These are phyloP conservation scores for Lepiota venenata DNA, from an alignment of 768 basidiomycete genomes.

Conservation along the genomic window DNA sequence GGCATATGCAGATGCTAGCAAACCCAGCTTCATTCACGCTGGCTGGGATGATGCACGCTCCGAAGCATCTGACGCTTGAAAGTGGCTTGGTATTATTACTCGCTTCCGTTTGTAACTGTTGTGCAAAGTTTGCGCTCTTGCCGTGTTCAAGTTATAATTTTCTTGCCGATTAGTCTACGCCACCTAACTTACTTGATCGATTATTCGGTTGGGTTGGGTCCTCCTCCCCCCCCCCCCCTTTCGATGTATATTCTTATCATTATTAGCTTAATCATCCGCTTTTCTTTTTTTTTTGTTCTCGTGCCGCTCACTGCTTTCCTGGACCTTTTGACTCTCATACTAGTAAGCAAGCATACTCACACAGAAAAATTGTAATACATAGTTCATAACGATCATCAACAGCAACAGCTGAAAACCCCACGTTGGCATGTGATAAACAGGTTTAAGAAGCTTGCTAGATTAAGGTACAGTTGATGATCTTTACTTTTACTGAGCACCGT, in stretches of 20 bases:
- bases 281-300: neutral
- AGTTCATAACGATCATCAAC: slow-evolving; percentile 5
- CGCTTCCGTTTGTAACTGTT: neutral
- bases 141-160: neutral
- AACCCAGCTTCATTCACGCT: slow-evolving; percentile 50
- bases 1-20: slow-evolving; percentile 22
- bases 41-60: slow-evolving; percentile 53
- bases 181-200: slow-evolving; percentile 6
- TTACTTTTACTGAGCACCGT: slow-evolving; percentile 47
- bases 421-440: neutral
- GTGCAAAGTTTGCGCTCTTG: neutral
- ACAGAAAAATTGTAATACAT: slow-evolving; percentile 10
- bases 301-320: neutral
- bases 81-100: neutral
- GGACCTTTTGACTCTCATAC: neutral
- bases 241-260: slow-evolving; percentile 17
- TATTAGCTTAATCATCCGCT: slow-evolving; percentile 13
- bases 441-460: neutral
- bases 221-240: no score
- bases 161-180: slow-evolving; percentile 2
- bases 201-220: neutral
- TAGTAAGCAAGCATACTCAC: slow-evolving; percentile 1
- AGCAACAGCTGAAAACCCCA: neutral
- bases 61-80: slow-evolving; percentile 31
- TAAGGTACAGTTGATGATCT: no score